These are phyloP conservation scores for Paracoccidioides brasiliensis DNA, from an alignment of 2,329 filamentous ascomycete species.

Conservation along the genomic window DNA sequence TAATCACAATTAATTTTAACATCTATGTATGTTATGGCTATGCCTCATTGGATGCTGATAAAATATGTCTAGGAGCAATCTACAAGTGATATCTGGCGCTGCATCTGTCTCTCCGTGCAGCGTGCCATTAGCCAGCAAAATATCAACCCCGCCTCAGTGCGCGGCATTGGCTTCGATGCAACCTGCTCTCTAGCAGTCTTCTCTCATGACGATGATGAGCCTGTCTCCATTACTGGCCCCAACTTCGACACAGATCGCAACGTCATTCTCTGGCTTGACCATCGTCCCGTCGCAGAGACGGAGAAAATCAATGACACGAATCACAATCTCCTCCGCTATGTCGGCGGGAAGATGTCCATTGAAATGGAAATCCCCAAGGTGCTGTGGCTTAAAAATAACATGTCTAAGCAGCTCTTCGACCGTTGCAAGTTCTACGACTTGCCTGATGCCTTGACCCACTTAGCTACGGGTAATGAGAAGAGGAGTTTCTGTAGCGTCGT, in stretches of 20 bases:
- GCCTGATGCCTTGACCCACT: slow-evolving; percentile 80
- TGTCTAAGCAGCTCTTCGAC: slow-evolving; percentile 80
- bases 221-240: slow-evolving; percentile 77
- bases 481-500: slow-evolving; percentile 92
- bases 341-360: slow-evolving; percentile 95
- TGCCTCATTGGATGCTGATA: not conserved
- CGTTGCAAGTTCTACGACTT: slow-evolving; percentile 96
- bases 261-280: slow-evolving; percentile 94
- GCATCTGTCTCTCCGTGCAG: slow-evolving; percentile 81
- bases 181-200: slow-evolving; percentile 97
- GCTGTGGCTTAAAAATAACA: slow-evolving; percentile 95
- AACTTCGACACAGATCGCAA: slow-evolving; percentile 85
- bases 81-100: slow-evolving; percentile 89
- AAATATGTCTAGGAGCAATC: slow-evolving; percentile 66
- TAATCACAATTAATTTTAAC: not conserved
- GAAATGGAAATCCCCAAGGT: slow-evolving; percentile 99
- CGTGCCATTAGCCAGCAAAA: slow-evolving; percentile 69
- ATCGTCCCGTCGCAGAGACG: slow-evolving; percentile 81
- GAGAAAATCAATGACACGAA: slow-evolving; percentile 83
- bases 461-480: slow-evolving; percentile 84
- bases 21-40: not conserved
- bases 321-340: slow-evolving; percentile 88
- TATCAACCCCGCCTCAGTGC: slow-evolving; percentile 61
- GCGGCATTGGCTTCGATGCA: slow-evolving; percentile 91
- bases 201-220: slow-evolving; percentile 75